Evolutionary conservation across 495 filamentous ascomycete genomes (phyloP), one percentile per base, ranked within the genome.

Genomic region (Symbiotaphrina buchneri): DNA sequence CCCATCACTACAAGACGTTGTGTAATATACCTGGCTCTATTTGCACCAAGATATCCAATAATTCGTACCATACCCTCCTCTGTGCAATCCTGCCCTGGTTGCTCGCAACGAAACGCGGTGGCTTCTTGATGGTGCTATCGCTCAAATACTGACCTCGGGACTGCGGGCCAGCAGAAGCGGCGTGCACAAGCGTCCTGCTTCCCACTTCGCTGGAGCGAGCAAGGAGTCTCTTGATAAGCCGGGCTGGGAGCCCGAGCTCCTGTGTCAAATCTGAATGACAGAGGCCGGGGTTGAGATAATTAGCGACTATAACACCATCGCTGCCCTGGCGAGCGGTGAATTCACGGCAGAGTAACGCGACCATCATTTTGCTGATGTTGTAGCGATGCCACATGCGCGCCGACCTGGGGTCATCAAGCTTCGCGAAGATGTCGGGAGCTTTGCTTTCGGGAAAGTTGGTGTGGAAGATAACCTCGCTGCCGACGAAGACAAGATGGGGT

Each of bases 311-410:
- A n/a, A n/a, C n/a, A n/a, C n/a, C n/a, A n/a, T n/a, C n/a, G n/a
- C n/a, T n/a, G n/a, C n/a, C n/a, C n/a, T n/a, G n/a, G n/a, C n/a
- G n/a, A n/a, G n/a, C n/a, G n/a, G n/a, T n/a, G n/a, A n/a, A n/a
- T n/a, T n/a, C n/a, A n/a, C n/a, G n/a, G n/a, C n/a, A n/a, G n/a
- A n/a, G n/a, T n/a, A n/a, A 34, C 4, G 49, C 33, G 30, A 42
- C 39, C 6, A 51, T 28, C 16, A 53, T 34, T 35, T 53, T 53
- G 17, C 39, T 42, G 16, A 46, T 32, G 18, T 35, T 30, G 35
- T 53, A 53, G 11, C 50, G 45, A 14, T 49, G 39, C 0, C 0
- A n/a, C 47, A 47, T 48, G 16, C 38, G 22, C 1, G 45, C 35
- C 15, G 28, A 30, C 33, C 40, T 44, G 14, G 11, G 11, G 11